Evolutionary conservation across 163 green algal genomes (phyloP), one percentile per base, ranked within the genome.

Genomic region (Scenedesmus sp.): DNA sequence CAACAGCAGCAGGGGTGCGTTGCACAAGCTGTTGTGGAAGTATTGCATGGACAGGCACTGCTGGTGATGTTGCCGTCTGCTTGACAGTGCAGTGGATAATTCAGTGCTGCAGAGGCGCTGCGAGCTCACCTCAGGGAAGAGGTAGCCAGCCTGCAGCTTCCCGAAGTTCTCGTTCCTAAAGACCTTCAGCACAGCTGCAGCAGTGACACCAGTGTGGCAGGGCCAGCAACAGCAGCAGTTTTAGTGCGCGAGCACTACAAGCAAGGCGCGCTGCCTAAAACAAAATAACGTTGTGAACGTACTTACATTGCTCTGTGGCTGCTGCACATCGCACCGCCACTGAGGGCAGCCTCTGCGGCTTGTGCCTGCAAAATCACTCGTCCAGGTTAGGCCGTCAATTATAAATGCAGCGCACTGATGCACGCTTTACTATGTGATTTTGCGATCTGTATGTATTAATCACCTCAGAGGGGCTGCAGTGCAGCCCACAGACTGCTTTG

Each of bases 101-200:
- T 13, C 82, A 86, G 82, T 4, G 55, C 55, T 84, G 34, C 76
- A 84, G 34, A 84, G 2, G 12, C 20, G 34, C 76, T 84, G 46
- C 13, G 34, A 46, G 8, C 23, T 54, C 76, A 98, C 97, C 98
- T 99, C 98, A 52, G 98, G 98, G 94, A 99, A 99, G 20, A 99
- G 95, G 93, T 99, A 99, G 55, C 98, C 98, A 18, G 98, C 98
- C 87, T 99, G 96, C 73, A 99, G 96, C 96, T 99, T 99, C 93
- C 84, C 97, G 87, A 99, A 98, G 95, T 99, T 99, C 66, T 95
- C 95, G 92, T 99, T 99, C 70, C 98, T 94, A 34, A 90, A 26
- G 16, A 97, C 89, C 88, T 83, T 92, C 56, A 91, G 87, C 74
- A 91, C 87, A 86, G 87, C 87, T 91, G 87, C 76, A 70, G 20